A percentile compares a stretch with the other conserved stretches of the same genome.
phyloP scores from a whole-genome alignment of 768 basidiomycete genomes.

The Clavulina sp. region DNA sequence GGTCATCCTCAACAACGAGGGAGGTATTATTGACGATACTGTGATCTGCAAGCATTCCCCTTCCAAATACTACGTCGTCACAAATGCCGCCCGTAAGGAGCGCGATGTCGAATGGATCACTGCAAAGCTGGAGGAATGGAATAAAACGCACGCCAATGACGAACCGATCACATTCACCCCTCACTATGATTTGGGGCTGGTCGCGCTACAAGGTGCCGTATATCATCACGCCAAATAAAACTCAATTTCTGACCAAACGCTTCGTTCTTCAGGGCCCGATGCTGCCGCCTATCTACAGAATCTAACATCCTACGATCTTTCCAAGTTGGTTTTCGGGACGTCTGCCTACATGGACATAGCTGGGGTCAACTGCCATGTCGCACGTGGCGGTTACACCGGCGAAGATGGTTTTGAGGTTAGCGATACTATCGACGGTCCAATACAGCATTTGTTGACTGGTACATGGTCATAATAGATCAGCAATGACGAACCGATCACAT shows the following conservation, averaged over 20 bases:
- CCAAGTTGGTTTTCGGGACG: constrained; percentile 63
- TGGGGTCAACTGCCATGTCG: constrained; percentile 67
- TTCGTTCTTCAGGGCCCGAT: constrained; percentile 80
- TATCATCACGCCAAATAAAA: too few relatives aligned
- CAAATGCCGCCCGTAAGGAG: constrained; percentile 78
- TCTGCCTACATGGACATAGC: constrained; percentile 67
- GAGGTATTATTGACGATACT: constrained; percentile 94
- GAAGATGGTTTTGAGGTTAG: constrained; percentile 94
- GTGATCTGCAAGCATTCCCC: constrained; percentile 73
- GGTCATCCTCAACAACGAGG: constrained; percentile 70
- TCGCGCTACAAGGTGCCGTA: constrained; percentile 84
- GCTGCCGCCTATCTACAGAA: constrained; percentile 65
- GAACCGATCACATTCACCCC: constrained; percentile 59
- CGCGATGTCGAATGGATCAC: constrained; percentile 68
- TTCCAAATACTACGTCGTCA: constrained; percentile 83
- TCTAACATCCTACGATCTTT: constrained; percentile 58
- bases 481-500: constrained; percentile 37
- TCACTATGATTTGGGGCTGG: constrained; percentile 67
- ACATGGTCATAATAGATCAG: constrained; percentile 58
- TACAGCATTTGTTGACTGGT: constrained; percentile 34
- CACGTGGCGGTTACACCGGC: constrained; percentile 92
- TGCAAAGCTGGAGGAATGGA: constrained; percentile 60
- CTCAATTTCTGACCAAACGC: too few relatives aligned
- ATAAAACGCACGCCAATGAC: constrained; percentile 28
- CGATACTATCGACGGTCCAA: too few relatives aligned